phyloP scores from a whole-genome alignment of 2,329 filamentous ascomycete genomes.

The Thermoascus crustaceus region DNA sequence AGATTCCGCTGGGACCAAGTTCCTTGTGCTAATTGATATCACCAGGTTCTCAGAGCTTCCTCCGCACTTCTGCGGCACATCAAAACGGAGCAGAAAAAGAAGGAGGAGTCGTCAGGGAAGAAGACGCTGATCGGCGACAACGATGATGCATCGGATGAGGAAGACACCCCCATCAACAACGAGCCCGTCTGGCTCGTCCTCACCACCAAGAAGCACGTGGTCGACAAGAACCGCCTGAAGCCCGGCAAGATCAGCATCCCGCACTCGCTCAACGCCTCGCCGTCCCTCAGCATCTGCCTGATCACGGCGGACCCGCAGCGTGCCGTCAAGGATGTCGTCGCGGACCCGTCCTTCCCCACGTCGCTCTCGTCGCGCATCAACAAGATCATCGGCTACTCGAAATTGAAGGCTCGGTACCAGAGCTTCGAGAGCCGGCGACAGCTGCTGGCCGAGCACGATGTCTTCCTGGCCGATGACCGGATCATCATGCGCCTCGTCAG shows the following conservation, averaged over 20 bases:
- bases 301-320: slow-evolving; percentile 79
- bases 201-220: slow-evolving; percentile 58
- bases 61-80: slow-evolving; percentile 52
- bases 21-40: slow-evolving; percentile 12
- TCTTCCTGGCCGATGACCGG: slow-evolving; percentile 88
- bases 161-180: slow-evolving; percentile 37
- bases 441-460: slow-evolving; percentile 75
- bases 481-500: slow-evolving; percentile 65
- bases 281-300: slow-evolving; percentile 66
- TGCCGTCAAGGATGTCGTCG: slow-evolving; percentile 81
- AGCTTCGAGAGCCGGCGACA: slow-evolving; percentile 81
- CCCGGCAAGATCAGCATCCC: slow-evolving; percentile 74
- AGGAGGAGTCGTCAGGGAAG: slow-evolving; percentile 43
- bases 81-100: slow-evolving; percentile 41
- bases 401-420: slow-evolving; percentile 83
- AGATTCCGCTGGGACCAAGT: background rate
- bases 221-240: slow-evolving; percentile 70
- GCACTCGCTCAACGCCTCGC: slow-evolving; percentile 62
- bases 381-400: slow-evolving; percentile 70
- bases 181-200: slow-evolving; percentile 54
- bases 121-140: slow-evolving; percentile 46
- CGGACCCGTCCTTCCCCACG: slow-evolving; percentile 61
- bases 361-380: slow-evolving; percentile 60
- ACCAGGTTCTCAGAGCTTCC: slow-evolving; percentile 51
- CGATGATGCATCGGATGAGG: slow-evolving; percentile 38